phyloP scores from a whole-genome alignment of 1,284 basidiomycete species.

The Malassezia obtusa region DNA sequence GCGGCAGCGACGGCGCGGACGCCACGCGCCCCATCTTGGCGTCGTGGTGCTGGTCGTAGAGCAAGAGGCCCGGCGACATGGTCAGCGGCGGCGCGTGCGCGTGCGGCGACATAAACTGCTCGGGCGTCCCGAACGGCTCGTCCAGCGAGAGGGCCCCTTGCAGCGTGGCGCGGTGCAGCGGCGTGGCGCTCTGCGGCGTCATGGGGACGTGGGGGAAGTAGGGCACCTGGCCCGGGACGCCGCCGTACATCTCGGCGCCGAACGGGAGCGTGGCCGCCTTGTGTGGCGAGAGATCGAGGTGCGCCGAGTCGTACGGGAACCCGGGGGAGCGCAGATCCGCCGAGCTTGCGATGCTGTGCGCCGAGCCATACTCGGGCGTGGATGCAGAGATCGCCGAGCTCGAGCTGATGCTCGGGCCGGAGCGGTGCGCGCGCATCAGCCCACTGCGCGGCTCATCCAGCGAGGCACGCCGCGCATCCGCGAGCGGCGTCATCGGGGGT shows the following conservation, averaged over 20 bases:
- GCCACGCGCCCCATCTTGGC: conserved; percentile 20
- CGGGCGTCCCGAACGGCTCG: conserved; percentile 1
- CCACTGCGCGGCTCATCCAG: not conserved
- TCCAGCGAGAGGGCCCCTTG: not conserved
- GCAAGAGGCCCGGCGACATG: conserved; percentile 8
- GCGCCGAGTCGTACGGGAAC: not conserved
- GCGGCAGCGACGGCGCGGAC: conserved; percentile 23
- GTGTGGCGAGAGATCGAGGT: conserved; percentile 1
- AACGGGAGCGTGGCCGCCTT: not conserved
- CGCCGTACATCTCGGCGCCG: conserved; percentile 1
- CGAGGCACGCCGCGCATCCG: not conserved
- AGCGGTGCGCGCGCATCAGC: not conserved
- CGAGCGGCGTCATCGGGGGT: conserved; percentile 7
- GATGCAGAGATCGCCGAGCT: conserved; percentile 1
- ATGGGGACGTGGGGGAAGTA: not conserved
- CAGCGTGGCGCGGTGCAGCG: not conserved
- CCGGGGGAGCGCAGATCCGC: conserved; percentile 1
- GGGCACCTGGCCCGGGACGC: not conserved
- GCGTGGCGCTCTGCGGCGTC: not conserved
- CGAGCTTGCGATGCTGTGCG: conserved; percentile 6
- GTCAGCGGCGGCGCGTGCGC: not conserved
- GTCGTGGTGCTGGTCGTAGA: conserved; percentile 21
- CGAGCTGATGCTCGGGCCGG: conserved; percentile 1
- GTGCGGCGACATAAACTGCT: not conserved
- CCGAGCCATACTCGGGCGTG: conserved; percentile 8